These are phyloP conservation scores for Achaetomium macrosporum DNA, from an alignment of 2,329 filamentous ascomycete species.

Conservation along the genomic window DNA sequence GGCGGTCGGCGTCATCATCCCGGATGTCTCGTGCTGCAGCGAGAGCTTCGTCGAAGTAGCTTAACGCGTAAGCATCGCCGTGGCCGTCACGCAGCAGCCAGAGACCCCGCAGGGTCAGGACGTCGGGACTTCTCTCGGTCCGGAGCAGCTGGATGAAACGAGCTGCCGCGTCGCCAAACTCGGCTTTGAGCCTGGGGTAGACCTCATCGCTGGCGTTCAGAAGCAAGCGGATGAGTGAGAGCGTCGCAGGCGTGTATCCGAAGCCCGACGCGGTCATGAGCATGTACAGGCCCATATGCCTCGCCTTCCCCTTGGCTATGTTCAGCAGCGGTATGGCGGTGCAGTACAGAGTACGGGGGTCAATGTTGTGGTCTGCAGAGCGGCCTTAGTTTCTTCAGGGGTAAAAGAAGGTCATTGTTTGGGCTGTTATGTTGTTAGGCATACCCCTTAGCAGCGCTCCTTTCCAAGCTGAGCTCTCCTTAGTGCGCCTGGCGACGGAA, in stretches of 20 bases:
- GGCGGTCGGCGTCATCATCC: neutral
- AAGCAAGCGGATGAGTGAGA: conserved; percentile 29
- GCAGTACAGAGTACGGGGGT: conserved; percentile 31
- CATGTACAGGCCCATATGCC: conserved; percentile 30
- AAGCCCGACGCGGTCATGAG: conserved; percentile 30
- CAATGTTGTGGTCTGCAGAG: conserved; percentile 22
- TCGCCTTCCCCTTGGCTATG: conserved; percentile 1
- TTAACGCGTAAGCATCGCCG: conserved; percentile 25
- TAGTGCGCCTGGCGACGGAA: conserved; percentile 16
- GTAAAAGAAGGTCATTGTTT: neutral
- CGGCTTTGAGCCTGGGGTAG: neutral
- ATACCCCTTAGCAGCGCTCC: conserved; percentile 19
- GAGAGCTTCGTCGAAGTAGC: conserved; percentile 28
- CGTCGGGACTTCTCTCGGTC: conserved; percentile 27
- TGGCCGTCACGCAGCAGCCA: conserved; percentile 21
- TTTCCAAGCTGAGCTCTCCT: conserved; percentile 24
- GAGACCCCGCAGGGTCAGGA: conserved; percentile 33
- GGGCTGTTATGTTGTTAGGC: neutral
- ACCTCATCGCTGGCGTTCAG: conserved; percentile 7
- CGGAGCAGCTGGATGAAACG: conserved; percentile 24
- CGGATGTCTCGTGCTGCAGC: neutral
- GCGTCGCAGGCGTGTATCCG: conserved; percentile 33
- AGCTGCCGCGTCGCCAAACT: conserved; percentile 21
- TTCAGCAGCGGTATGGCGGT: conserved; percentile 26
- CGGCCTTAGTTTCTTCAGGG: neutral